Evolutionary conservation across 2,329 filamentous ascomycete species (phyloP).

Genomic region (Aspergillus flavus): DNA sequence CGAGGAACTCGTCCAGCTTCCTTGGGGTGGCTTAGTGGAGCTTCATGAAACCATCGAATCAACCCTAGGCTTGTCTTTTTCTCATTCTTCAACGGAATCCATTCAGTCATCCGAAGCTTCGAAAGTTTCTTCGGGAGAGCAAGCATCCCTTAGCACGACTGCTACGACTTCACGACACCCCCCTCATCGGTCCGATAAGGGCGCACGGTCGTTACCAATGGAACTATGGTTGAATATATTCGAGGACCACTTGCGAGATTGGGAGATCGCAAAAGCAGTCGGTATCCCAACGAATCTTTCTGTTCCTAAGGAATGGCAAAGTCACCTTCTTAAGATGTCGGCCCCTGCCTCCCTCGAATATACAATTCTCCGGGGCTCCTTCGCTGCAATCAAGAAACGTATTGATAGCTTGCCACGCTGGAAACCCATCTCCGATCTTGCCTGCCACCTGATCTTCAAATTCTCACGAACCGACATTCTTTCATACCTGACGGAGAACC

Average conservation of each 20-base stretch:
- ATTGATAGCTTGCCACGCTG: slow-evolving; percentile 70
- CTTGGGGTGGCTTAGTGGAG: slow-evolving; percentile 52
- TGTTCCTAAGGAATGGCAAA: slow-evolving; percentile 72
- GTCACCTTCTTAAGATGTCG: slow-evolving; percentile 64
- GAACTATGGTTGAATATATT: slow-evolving; percentile 91
- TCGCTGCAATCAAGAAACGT: slow-evolving; percentile 71
- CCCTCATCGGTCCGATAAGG: slow-evolving; percentile 25
- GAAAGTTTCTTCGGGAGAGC: slow-evolving; percentile 43
- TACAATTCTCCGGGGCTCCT: slow-evolving; percentile 73
- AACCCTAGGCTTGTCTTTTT: slow-evolving; percentile 18
- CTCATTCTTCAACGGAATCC: slow-evolving; percentile 14
- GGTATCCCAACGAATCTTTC: slow-evolving; percentile 78
- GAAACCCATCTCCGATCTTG: slow-evolving; percentile 74
- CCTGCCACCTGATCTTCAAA: slow-evolving; percentile 87
- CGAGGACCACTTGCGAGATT: slow-evolving; percentile 75
- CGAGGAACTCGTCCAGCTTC: slow-evolving; percentile 51
- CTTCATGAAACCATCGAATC: slow-evolving; percentile 36
- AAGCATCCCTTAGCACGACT: slow-evolving; percentile 43
- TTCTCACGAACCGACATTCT: slow-evolving; percentile 83
- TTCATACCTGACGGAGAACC: slow-evolving; percentile 67
- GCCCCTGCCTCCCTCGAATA: slow-evolving; percentile 79
- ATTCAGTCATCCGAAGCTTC: slow-evolving; percentile 9
- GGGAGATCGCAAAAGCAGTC: slow-evolving; percentile 83
- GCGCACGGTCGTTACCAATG: slow-evolving; percentile 62
- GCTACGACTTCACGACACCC: slow-evolving; percentile 26